Percentiles rank a stretch among this genome's conserved stretches.
These are phyloP conservation scores for Fusarium sp. DNA, from an alignment of 2,329 filamentous ascomycete genomes.

Conservation along the genomic window DNA sequence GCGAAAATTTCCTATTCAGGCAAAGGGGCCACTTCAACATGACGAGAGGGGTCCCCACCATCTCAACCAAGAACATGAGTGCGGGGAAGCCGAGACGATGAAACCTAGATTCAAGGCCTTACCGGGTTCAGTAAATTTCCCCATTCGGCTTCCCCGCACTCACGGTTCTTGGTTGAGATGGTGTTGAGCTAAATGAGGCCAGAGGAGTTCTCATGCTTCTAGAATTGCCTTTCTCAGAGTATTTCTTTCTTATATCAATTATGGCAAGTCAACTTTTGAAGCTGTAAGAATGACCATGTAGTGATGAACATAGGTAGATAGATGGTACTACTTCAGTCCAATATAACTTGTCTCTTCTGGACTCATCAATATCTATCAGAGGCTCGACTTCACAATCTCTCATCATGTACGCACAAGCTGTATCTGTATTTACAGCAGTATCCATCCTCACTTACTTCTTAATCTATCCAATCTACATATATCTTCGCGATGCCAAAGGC, in stretches of 20 bases:
- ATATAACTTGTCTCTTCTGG: slow-evolving; percentile 10
- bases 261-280: not conserved
- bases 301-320: no score
- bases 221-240: slow-evolving; percentile 2
- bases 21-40: not conserved
- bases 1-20: slow-evolving; percentile 22
- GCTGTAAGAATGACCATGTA: not conserved
- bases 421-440: slow-evolving; percentile 9
- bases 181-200: not conserved
- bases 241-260: not conserved
- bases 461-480: slow-evolving; percentile 25
- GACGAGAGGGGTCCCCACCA: no score
- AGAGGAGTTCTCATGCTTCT: not conserved
- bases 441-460: slow-evolving; percentile 29
- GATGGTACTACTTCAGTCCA: not conserved
- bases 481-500: slow-evolving; percentile 52
- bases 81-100: slow-evolving; percentile 14
- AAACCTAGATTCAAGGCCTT: not conserved
- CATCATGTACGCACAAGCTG: slow-evolving; percentile 37
- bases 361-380: not conserved
- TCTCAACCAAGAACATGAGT: no score
- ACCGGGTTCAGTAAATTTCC: not conserved
- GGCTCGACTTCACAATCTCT: not conserved
- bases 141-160: not conserved
- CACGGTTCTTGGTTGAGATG: no score